Evolutionary conservation across 2,329 filamentous ascomycete genomes (phyloP), one percentile per base, ranked within the genome.

Genomic region (Sphaerulina vaccinii): DNA sequence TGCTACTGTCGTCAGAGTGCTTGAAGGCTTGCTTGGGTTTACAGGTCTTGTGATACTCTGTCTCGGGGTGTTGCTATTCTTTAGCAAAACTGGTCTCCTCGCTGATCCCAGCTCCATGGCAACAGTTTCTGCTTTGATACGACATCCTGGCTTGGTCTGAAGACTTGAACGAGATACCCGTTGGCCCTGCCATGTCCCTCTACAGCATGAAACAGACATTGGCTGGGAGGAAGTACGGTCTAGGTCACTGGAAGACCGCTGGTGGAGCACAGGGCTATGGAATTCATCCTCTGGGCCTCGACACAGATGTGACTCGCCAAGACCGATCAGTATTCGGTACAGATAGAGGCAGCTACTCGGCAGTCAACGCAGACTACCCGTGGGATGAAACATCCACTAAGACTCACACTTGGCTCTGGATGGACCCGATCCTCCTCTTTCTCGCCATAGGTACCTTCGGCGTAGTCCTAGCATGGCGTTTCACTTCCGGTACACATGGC

Each of bases 31-130:
- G n/a, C 46, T 60, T 15, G 56, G 36, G 2, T 55, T 56, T 6
- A 18, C 49, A 2, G 49, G 46, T 10, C 49, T 58, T 21, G 36
- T 58, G 5, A 22, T 33, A 11, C 24, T 54, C 33, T n/a, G n/a
- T n/a, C n/a, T n/a, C n/a, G n/a, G n/a, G n/a, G 36, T 43, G n/a
- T 33, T 38, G 16, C n/a, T 52, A 7, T 21, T 56, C n/a, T 27
- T 50, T 13, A 29, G 43, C 3, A 24, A 37, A 8, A 58, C 58
- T 11, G 58, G 58, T 13, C 38, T 60, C 15, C 22, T 41, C 9
- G 45, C 44, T 6, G 42, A 58, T 23, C 58, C 58, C 10, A 58
- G 55, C 36, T 58, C 58, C 3, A 55, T 58, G 19, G 58, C 55
- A 3, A 53, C 53, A 3, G 32, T 60, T 13, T 48, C 42, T 22